phyloP scores from a whole-genome alignment of 2,329 filamentous ascomycete genomes.

The Grosmannia clavigera region DNA sequence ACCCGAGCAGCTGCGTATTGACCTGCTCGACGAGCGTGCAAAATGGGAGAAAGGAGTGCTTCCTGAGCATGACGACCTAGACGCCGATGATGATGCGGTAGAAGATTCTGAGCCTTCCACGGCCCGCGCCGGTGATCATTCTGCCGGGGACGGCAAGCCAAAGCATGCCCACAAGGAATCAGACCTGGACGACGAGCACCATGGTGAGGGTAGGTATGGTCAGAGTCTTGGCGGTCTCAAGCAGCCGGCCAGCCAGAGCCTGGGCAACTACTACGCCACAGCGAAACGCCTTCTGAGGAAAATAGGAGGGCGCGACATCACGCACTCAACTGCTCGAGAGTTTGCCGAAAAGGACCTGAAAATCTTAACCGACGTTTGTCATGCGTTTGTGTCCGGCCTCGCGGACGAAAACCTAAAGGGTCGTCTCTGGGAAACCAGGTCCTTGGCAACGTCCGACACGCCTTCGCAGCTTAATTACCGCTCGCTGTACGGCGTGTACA shows the following conservation, averaged over 20 bases:
- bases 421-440: constrained; percentile 33
- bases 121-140: background rate
- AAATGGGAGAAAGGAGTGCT: constrained; percentile 56
- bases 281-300: constrained; percentile 38
- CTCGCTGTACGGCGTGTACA: constrained; percentile 40
- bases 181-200: constrained; percentile 1
- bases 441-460: constrained; percentile 26
- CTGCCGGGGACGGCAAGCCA: background rate
- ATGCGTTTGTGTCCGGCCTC: constrained; percentile 43
- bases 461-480: constrained; percentile 22
- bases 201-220: constrained; percentile 6
- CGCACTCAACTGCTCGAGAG: constrained; percentile 29
- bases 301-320: constrained; percentile 37
- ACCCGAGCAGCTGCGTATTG: constrained; percentile 42
- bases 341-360: constrained; percentile 32
- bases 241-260: constrained; percentile 27
- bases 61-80: constrained; percentile 22
- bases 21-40: constrained; percentile 50
- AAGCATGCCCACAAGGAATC: constrained; percentile 6
- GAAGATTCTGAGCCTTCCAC: constrained; percentile 10
- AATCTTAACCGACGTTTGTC: constrained; percentile 38
- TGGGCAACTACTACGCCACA: constrained; percentile 33
- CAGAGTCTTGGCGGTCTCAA: constrained; percentile 19
- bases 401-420: constrained; percentile 30
- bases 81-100: constrained; percentile 19